A percentile compares a stretch with the other conserved stretches of the same genome.
phyloP scores from a whole-genome alignment of 2,329 filamentous ascomycete species.

The Tolypocladium capitatum region DNA sequence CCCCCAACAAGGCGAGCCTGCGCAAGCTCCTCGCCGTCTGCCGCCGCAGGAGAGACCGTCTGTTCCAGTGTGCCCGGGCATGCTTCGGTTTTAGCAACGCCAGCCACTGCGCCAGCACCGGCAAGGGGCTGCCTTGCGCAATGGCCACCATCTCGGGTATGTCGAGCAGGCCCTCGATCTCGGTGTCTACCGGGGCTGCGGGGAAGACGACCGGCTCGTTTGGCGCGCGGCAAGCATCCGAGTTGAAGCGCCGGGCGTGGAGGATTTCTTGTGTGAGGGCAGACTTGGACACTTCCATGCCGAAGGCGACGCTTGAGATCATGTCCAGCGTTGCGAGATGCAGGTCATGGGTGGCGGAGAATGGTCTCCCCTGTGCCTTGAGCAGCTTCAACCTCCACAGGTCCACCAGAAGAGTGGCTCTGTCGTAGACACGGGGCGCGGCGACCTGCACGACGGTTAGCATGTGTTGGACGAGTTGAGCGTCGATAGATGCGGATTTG shows the following conservation, averaged over 20 bases:
- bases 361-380: slow-evolving; percentile 15
- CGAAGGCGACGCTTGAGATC: slow-evolving; percentile 21
- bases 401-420: slow-evolving; percentile 15
- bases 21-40: slow-evolving; percentile 10
- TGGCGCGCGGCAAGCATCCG: background rate
- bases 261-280: slow-evolving; percentile 6
- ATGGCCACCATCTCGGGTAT: slow-evolving; percentile 13
- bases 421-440: slow-evolving; percentile 20
- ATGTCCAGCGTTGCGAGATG: slow-evolving; percentile 19
- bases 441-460: slow-evolving; percentile 14
- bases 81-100: slow-evolving; percentile 12
- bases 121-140: slow-evolving; percentile 11
- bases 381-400: slow-evolving; percentile 20
- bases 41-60: slow-evolving; percentile 8
- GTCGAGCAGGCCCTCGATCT: slow-evolving; percentile 11
- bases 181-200: slow-evolving; percentile 4
- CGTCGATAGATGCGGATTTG: background rate
- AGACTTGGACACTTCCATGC: slow-evolving; percentile 10
- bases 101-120: slow-evolving; percentile 8
- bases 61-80: slow-evolving; percentile 12
- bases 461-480: background rate
- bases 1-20: slow-evolving; percentile 4
- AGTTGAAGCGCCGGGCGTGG: slow-evolving; percentile 3
- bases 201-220: slow-evolving; percentile 7
- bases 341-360: slow-evolving; percentile 18